A percentile compares a stretch with the other conserved stretches of the same genome.
These are phyloP conservation scores for Vigna reflexopilosa DNA, from an alignment of 306 rosid species.

Conservation along the genomic window DNA sequence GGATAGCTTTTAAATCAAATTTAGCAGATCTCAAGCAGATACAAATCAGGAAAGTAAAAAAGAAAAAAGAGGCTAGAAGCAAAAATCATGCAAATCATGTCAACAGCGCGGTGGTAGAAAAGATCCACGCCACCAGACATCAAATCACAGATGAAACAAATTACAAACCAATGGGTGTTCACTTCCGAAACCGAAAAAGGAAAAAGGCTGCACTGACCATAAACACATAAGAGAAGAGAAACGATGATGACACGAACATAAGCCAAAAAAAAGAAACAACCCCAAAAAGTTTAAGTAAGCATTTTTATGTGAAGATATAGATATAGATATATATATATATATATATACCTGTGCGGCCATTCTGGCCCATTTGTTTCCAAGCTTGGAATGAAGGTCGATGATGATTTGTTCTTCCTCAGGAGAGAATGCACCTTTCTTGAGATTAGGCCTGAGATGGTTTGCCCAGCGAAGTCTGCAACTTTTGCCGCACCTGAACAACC, in stretches of 20 bases:
- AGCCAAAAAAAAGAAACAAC: not conserved
- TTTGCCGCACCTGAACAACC: conserved; percentile 74
- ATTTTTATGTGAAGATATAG: not conserved
- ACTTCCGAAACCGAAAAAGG: not conserved
- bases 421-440: conserved; percentile 77
- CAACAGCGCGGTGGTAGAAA: conserved; percentile 1
- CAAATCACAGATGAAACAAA: not conserved
- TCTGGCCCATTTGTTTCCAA: conserved; percentile 93
- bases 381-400: conserved; percentile 75
- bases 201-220: conserved; percentile 16
- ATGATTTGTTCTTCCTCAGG: conserved; percentile 63
- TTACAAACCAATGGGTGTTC: not conserved
- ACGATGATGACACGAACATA: not conserved
- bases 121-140: not conserved
- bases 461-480: conserved; percentile 95
- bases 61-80: not conserved
- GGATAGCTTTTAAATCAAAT: conserved; percentile 5
- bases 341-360: conserved; percentile 77
- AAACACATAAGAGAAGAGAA: not conserved
- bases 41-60: not conserved
- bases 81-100: conserved; percentile 8
- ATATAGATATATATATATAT: not conserved
- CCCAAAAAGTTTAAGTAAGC: not conserved
- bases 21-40: conserved; percentile 7
- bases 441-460: conserved; percentile 83